Percentiles rank a stretch among this genome's conserved stretches.
These are phyloP conservation scores for Monilinia vaccinii-corymbosi DNA, from an alignment of 2,329 filamentous ascomycete genomes.

Conservation along the genomic window DNA sequence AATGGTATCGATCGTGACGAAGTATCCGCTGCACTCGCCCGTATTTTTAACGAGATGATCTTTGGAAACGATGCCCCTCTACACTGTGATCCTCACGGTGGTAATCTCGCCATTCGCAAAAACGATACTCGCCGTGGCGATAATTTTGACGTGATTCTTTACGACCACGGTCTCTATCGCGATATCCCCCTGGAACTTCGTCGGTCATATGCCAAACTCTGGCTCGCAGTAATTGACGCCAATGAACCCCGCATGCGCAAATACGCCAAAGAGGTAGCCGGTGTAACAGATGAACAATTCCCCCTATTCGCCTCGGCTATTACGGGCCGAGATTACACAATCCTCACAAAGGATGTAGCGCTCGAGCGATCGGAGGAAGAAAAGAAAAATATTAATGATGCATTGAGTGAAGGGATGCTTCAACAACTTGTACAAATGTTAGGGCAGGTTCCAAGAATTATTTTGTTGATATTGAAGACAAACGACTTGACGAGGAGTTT, in stretches of 20 bases:
- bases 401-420: conserved; percentile 79
- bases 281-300: conserved; percentile 82
- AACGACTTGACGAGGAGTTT: conserved; percentile 92
- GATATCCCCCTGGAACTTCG: conserved; percentile 74
- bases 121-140: conserved; percentile 52
- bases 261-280: conserved; percentile 82
- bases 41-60: conserved; percentile 99
- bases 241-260: conserved; percentile 80
- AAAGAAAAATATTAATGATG: conserved; percentile 76
- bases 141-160: conserved; percentile 93
- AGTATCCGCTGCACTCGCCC: conserved; percentile 80
- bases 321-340: conserved; percentile 81
- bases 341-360: conserved; percentile 54
- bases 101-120: conserved; percentile 86
- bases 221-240: conserved; percentile 89
- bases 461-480: conserved; percentile 91
- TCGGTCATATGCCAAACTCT: conserved; percentile 89
- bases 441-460: conserved; percentile 81
- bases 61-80: conserved; percentile 82
- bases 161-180: conserved; percentile 94
- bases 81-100: conserved; percentile 94
- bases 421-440: conserved; percentile 82
- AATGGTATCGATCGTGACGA: conserved; percentile 90
- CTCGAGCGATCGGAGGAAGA: conserved; percentile 57
- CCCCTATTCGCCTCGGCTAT: conserved; percentile 94